phyloP scores from a whole-genome alignment of 2,329 filamentous ascomycete genomes.

The Pyrenochaeta sp. region DNA sequence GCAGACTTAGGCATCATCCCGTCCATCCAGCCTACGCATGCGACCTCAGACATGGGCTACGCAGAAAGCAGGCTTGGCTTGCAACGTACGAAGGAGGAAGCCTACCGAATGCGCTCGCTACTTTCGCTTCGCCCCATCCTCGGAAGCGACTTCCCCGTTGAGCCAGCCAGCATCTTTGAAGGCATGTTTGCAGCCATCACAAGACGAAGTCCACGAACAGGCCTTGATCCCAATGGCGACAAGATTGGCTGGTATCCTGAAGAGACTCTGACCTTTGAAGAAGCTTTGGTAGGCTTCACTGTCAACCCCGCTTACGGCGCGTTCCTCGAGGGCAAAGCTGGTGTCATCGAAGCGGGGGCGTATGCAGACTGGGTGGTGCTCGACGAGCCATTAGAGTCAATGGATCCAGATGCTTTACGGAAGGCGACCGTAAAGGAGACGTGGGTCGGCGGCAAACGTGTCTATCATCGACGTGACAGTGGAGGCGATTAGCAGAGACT shows the following conservation, averaged over 20 bases:
- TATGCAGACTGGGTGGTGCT: conserved; percentile 78
- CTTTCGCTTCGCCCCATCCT: conserved; percentile 65
- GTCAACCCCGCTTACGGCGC: conserved; percentile 66
- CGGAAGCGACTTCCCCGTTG: conserved; percentile 76
- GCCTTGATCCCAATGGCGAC: conserved; percentile 54
- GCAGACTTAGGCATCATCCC: conserved; percentile 68
- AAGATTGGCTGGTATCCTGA: conserved; percentile 66
- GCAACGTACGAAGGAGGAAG: conserved; percentile 62
- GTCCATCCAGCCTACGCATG: conserved; percentile 76
- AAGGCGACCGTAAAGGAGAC: conserved; percentile 69
- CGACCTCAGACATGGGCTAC: conserved; percentile 75
- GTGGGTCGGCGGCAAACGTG: conserved; percentile 68
- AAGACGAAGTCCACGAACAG: conserved; percentile 64
- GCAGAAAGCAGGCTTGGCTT: conserved; percentile 67
- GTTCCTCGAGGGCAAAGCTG: conserved; percentile 67
- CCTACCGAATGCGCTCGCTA: conserved; percentile 72
- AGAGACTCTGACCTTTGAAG: conserved; percentile 65
- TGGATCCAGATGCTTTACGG: conserved; percentile 62
- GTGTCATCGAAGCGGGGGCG: conserved; percentile 66
- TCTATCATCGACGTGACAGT: conserved; percentile 40
- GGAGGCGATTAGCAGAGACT: conserved; percentile 2
- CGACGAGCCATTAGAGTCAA: conserved; percentile 63
- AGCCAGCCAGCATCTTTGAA: conserved; percentile 72
- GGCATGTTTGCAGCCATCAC: conserved; percentile 75
- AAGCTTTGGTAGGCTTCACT: conserved; percentile 71